phyloP scores from a whole-genome alignment of 2,329 filamentous ascomycete species.

The Xylariomycetidae sp. region DNA sequence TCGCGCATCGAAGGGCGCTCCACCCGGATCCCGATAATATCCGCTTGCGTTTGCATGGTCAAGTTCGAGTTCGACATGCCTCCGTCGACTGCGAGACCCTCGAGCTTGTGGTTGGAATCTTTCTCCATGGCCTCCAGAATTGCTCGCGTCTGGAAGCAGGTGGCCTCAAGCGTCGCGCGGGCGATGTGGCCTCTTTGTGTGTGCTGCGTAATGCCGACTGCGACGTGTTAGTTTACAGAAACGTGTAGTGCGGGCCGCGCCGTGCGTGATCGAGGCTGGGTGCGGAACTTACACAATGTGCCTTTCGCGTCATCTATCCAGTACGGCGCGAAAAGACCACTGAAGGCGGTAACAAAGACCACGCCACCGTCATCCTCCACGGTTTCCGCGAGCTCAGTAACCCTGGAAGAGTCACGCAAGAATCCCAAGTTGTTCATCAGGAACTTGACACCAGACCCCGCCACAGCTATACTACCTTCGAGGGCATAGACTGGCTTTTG shows the following conservation, averaged over 20 bases:
- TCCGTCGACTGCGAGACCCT: conserved; percentile 75
- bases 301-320: conserved; percentile 93
- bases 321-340: conserved; percentile 84
- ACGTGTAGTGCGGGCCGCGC: background rate
- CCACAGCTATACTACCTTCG: conserved; percentile 78
- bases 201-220: conserved; percentile 76
- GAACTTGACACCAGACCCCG: conserved; percentile 75
- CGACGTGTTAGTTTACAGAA: conserved; percentile 18
- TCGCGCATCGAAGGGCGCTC: conserved; percentile 84
- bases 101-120: conserved; percentile 71
- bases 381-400: conserved; percentile 44
- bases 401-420: conserved; percentile 43
- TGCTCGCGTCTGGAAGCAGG: conserved; percentile 87
- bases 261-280: no score
- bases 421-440: conserved; percentile 59
- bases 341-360: conserved; percentile 85
- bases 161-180: conserved; percentile 82
- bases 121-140: conserved; percentile 89
- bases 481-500: conserved; percentile 66
- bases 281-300: conserved; percentile 64
- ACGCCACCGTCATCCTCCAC: conserved; percentile 73
- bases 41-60: conserved; percentile 87
- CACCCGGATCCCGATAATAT: conserved; percentile 76
- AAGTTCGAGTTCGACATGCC: conserved; percentile 85
- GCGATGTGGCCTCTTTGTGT: conserved; percentile 83